Evolutionary conservation across 495 filamentous ascomycete species (phyloP).

Genomic region (Hyphodiscus hymeniophilus): DNA sequence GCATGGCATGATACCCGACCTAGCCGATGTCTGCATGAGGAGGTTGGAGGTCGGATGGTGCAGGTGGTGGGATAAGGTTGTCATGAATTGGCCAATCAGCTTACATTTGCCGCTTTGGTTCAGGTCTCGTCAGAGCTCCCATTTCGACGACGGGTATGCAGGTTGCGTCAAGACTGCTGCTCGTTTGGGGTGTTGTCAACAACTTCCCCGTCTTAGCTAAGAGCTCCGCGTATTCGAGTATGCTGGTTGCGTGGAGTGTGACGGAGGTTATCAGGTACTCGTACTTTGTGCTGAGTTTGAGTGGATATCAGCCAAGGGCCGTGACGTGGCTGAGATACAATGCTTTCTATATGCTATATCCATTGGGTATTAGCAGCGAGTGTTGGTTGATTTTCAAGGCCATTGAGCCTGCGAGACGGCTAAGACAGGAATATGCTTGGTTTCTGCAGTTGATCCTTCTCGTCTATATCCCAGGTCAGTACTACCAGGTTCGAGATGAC

Average conservation of each 20-base stretch:
- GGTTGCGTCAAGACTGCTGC: constrained; percentile 70
- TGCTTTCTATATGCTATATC: constrained; percentile 87
- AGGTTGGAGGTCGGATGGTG: too few relatives aligned
- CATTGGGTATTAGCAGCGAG: constrained; percentile 83
- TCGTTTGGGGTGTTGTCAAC: constrained; percentile 72
- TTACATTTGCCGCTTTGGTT: neutral
- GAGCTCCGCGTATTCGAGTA: constrained; percentile 49
- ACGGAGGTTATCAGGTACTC: constrained; percentile 86
- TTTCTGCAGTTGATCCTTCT: constrained; percentile 54
- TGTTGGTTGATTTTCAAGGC: constrained; percentile 63
- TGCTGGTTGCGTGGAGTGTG: constrained; percentile 74
- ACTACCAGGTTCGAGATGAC: neutral
- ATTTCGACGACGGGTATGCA: constrained; percentile 83
- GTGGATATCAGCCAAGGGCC: constrained; percentile 45
- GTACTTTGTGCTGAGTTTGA: constrained; percentile 72
- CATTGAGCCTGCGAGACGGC: constrained; percentile 46
- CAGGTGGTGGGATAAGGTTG: too few relatives aligned
- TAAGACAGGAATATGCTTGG: constrained; percentile 44
- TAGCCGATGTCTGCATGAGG: too few relatives aligned
- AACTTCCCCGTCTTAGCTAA: constrained; percentile 52
- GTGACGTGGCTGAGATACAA: constrained; percentile 89
- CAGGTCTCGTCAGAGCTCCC: constrained; percentile 76
- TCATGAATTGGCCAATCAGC: neutral
- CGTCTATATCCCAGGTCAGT: constrained; percentile 75
- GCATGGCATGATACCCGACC: too few relatives aligned